Evolutionary conservation across 805 yeast genomes (phyloP), one percentile per base, ranked within the genome.

Genomic region (Kazachstania psychrophila): DNA sequence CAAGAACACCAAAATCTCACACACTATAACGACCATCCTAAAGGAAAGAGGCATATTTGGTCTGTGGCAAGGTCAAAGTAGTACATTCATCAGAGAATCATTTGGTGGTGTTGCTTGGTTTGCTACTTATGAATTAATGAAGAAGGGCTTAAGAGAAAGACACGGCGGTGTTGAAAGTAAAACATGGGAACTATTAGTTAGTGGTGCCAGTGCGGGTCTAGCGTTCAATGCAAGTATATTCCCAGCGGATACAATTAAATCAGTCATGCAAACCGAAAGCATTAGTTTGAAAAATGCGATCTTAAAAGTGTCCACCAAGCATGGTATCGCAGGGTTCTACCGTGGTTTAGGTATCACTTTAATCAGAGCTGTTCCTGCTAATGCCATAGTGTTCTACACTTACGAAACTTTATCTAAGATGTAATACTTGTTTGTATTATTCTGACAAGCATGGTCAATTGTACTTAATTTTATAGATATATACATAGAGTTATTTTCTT

Each of bases 91-190:
- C 2, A 70, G 96, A 49, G 97, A 88, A 55, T 70, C 84, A 26
- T 79, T 87, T 20, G 96, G 96, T 6, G 83, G 95, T 2, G 84
- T 94, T 4, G 78, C 89, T 2, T 88, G 96, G 96, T 88, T 88
- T 62, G 89, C 95, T 0, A 74, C 92, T 13, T 87, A 87, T 56
- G 95, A 87, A 54, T 61, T 69, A 31, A 62, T 73, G 44, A 65
- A 67, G 40, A 43, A 43, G n/a, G 31, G 36, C 15, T 48, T 64
- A 45, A 52, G 38, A 19, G 58, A 50, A 31, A 51, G 49, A 37
- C 55, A 52, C 18, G 34, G 37, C 3, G 45, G 43, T 26, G 35
- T 42, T 6, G 54, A 52, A 8, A 62, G 60, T 28, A 58, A 68
- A 7, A 67, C 73, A 3, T 52, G 70, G 44, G 84, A 82, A 47